phyloP scores from a whole-genome alignment of 129 eudicot genomes.

The Logfia minima region DNA sequence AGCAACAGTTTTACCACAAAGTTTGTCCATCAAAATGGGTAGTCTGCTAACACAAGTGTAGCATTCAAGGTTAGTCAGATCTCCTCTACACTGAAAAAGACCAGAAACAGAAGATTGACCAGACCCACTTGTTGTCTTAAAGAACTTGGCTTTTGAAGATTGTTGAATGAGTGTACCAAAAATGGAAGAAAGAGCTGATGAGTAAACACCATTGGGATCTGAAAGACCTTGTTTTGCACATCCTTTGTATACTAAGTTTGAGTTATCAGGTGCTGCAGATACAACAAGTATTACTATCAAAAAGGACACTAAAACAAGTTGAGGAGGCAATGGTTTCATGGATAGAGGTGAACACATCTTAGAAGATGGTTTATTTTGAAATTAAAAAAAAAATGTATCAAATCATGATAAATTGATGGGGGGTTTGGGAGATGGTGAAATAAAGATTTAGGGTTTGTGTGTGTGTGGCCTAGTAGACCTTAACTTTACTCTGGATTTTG shows the following conservation, averaged over 20 bases:
- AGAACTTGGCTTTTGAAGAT: slow-evolving; percentile 74
- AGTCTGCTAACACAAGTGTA: slow-evolving; percentile 68
- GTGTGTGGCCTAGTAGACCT: slow-evolving; percentile 31
- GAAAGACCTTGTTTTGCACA: slow-evolving; percentile 69
- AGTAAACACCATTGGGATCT: slow-evolving; percentile 81
- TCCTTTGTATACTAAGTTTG: slow-evolving; percentile 74
- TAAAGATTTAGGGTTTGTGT: slow-evolving; percentile 18
- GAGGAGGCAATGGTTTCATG: slow-evolving; percentile 25
- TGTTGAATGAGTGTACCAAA: slow-evolving; percentile 70
- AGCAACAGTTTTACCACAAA: slow-evolving; percentile 72
- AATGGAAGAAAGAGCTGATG: slow-evolving; percentile 69
- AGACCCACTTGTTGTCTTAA: slow-evolving; percentile 61
- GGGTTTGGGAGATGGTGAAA: slow-evolving; percentile 12
- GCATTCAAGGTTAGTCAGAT: slow-evolving; percentile 65
- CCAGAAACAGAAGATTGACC: slow-evolving; percentile 64
- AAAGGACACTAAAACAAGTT: slow-evolving; percentile 6
- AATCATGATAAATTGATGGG: slow-evolving; percentile 27
- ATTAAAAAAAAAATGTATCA: background rate
- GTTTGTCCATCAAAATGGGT: slow-evolving; percentile 72
- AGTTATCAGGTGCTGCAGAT: slow-evolving; percentile 54
- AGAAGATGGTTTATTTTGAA: background rate
- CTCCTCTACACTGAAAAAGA: slow-evolving; percentile 88
- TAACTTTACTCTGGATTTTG: slow-evolving; percentile 25
- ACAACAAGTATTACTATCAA: slow-evolving; percentile 19
- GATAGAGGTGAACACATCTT: slow-evolving; percentile 20